Conservation (phyloP, 2,329 filamentous ascomycete genomes). For the Cladobotryum protrusum region DNA sequence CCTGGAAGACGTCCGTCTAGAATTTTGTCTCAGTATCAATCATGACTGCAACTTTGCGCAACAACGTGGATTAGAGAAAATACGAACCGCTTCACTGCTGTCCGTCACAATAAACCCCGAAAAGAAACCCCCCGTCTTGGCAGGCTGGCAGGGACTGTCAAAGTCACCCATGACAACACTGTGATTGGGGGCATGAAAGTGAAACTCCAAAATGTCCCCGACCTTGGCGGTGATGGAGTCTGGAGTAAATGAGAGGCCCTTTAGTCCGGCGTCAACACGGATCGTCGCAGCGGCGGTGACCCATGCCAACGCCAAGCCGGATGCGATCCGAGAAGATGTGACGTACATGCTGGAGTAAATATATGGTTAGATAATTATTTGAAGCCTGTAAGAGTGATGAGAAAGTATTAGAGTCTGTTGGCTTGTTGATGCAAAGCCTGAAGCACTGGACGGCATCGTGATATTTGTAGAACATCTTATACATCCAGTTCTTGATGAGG, state of each 20-base stretch:
- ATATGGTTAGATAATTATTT: neutral
- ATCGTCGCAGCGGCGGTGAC: constrained; percentile 1
- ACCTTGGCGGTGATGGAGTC: constrained; percentile 3
- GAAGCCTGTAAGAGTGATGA: neutral
- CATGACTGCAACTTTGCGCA: no score
- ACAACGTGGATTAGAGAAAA: neutral
- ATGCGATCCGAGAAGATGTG: neutral
- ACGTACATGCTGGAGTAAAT: neutral
- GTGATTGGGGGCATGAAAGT: constrained; percentile 5
- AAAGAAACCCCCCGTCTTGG: constrained; percentile 5
- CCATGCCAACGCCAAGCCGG: constrained; percentile 34
- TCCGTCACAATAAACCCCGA: constrained; percentile 3
- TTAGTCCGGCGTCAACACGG: constrained; percentile 6
- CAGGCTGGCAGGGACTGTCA: constrained; percentile 3
- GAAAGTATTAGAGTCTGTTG: neutral
- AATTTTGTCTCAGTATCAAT: neutral
- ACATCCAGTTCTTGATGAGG: no score
- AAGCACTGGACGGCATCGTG: no score
- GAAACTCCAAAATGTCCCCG: constrained; percentile 4
- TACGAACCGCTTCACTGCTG: constrained; percentile 3
- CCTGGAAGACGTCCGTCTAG: constrained; percentile 16
- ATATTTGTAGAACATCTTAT: no score
- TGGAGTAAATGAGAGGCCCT: constrained; percentile 3
- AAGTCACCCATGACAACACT: constrained; percentile 6
- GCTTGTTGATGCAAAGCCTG: no score